phyloP scores from a whole-genome alignment of 1,284 basidiomycete genomes.

The Fomes fomentarius region DNA sequence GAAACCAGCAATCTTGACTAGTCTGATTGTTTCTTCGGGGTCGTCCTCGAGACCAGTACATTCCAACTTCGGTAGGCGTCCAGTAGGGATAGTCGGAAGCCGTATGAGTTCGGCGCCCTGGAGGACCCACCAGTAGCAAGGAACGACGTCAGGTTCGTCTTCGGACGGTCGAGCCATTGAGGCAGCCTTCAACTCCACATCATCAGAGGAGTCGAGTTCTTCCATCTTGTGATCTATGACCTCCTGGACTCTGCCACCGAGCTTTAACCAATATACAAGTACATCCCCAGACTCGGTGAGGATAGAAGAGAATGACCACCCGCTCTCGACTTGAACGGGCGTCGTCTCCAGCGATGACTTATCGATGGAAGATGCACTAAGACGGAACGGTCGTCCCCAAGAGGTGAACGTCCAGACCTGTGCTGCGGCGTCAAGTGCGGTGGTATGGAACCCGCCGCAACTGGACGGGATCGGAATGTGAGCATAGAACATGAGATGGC shows the following conservation, averaged over 20 bases:
- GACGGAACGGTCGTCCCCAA: conserved; percentile 75
- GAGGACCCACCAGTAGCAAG: conserved; percentile 64
- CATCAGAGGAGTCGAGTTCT: conserved; percentile 48
- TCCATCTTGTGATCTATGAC: conserved; percentile 44
- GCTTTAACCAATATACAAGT: conserved; percentile 80
- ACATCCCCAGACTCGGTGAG: conserved; percentile 73
- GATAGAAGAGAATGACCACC: conserved; percentile 77
- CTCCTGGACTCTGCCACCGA: conserved; percentile 44
- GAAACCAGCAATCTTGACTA: conserved; percentile 81
- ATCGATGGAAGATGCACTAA: conserved; percentile 54
- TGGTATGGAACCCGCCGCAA: conserved; percentile 74
- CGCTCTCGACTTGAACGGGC: conserved; percentile 75
- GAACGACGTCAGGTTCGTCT: conserved; percentile 45
- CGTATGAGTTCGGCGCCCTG: conserved; percentile 48
- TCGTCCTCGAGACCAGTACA: conserved; percentile 34
- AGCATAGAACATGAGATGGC: too few relatives aligned
- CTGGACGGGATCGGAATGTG: too few relatives aligned
- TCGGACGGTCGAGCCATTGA: conserved; percentile 38
- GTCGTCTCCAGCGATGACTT: conserved; percentile 47
- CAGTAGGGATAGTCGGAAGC: conserved; percentile 41
- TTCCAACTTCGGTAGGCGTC: conserved; percentile 50
- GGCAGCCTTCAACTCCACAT: conserved; percentile 12
- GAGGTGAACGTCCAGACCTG: conserved; percentile 73
- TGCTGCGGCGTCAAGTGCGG: conserved; percentile 59
- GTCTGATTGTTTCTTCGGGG: conserved; percentile 41